A percentile compares a stretch with the other conserved stretches of the same genome.
phyloP scores from a whole-genome alignment of 2,329 filamentous ascomycete genomes.

The Trichoderma polysporum region DNA sequence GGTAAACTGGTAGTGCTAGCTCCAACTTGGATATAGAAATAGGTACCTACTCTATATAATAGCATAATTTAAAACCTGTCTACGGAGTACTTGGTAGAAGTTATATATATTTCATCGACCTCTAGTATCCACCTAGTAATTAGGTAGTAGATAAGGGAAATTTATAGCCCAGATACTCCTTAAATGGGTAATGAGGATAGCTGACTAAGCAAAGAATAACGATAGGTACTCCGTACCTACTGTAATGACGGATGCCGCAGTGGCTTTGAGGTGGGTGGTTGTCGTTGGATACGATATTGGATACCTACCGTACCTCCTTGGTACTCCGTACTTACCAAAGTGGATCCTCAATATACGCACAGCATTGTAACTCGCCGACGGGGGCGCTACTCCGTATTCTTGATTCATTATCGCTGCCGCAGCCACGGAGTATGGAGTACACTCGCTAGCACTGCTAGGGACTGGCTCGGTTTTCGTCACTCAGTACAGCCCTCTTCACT shows the following conservation, averaged over 20 bases:
- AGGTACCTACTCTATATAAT: too few relatives aligned
- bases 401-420: not conserved
- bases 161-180: not conserved
- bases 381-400: conserved; percentile 13
- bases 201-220: not conserved
- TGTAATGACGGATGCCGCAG: too few relatives aligned
- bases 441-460: conserved; percentile 15
- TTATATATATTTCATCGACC: too few relatives aligned
- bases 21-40: too few relatives aligned
- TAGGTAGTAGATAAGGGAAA: too few relatives aligned
- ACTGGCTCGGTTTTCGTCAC: conserved; percentile 13
- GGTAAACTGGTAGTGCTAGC: too few relatives aligned
- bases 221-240: too few relatives aligned
- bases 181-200: not conserved
- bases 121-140: too few relatives aligned
- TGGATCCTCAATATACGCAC: not conserved
- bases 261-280: too few relatives aligned
- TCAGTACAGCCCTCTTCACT: conserved; percentile 16
- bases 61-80: too few relatives aligned
- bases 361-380: not conserved
- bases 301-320: too few relatives aligned
- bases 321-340: not conserved
- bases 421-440: conserved; percentile 10
- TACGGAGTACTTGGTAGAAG: too few relatives aligned
- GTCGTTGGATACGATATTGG: not conserved